Base-by-base conservation (phyloP, 2,329 filamentous ascomycete species). In the Aulographum hederae region DNA sequence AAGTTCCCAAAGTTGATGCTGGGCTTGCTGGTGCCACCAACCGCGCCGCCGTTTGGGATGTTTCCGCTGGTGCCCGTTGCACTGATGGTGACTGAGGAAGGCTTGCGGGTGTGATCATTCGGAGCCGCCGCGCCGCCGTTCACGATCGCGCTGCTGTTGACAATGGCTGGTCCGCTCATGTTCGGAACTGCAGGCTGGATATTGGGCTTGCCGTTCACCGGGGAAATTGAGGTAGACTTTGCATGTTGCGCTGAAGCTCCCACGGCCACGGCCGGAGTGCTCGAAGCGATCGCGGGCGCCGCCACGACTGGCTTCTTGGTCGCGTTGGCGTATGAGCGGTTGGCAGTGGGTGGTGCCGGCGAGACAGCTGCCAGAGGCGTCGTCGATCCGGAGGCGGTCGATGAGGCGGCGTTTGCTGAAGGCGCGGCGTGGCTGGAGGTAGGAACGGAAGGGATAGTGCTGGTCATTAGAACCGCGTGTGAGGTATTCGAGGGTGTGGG, bases 21-120 rank as follows among this genome's bases (percentile, higher is more conserved):
- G 42, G 66, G 58, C 52, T 66, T 54, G 53, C 45, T 57, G 46
- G 58, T 66, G 39, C 62, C 52, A 35, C 61, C 63, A 26, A 72
- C 69, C 34, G 68, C 65, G 34, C 72, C 78, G 45, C 81, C 81
- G 63, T 91, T 92, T 44, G 76, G 67, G 38, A 74, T 69, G 52
- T 73, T 79, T 48, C 74, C 74, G 43, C 67, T 78, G 34, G 79
- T 70, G 43, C 78, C 80, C 50, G 79, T 78, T 44, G 82, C 76
- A 53, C 72, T 84, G 63, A 94, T 93, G 46, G 85, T 92, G 47
- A 93, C 78, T 13, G 86, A 94, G 41, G 74, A 93, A 43, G 72
- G 73, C 60, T 92, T 93, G 51, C 82, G 73, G 50, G 65, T 68
- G 61, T 95, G 85, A 44, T 82, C 75, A 43, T 63, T 63, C 33